A percentile compares a stretch with the other conserved stretches of the same genome.
Conservation (phyloP, 1,284 basidiomycete genomes). For the Cryptococcus maquisensis region DNA sequence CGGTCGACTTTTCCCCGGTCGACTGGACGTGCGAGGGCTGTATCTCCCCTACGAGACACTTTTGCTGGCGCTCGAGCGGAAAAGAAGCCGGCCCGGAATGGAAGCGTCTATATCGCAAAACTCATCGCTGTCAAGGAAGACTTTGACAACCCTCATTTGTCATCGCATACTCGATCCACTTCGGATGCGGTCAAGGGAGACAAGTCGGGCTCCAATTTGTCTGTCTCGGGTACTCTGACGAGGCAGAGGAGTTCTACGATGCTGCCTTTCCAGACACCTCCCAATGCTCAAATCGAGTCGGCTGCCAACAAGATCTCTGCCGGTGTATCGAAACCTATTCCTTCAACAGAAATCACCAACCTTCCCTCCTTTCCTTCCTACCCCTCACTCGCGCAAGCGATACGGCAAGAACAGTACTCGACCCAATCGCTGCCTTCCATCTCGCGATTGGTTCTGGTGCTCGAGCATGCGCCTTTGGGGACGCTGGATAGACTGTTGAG, state of each 20-base stretch:
- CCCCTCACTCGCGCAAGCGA: conserved; percentile 18
- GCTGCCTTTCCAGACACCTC: conserved; percentile 3
- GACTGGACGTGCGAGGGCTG: conserved; percentile 5
- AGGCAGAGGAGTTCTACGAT: conserved; percentile 16
- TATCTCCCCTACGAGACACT: conserved; percentile 13
- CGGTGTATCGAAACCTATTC: not conserved
- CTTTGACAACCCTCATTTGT: not conserved
- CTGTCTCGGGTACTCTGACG: not conserved
- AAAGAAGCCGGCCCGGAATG: conserved; percentile 4
- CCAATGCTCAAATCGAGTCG: not conserved
- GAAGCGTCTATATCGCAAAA: conserved; percentile 36
- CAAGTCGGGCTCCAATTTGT: conserved; percentile 3
- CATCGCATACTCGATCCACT: conserved; percentile 20
- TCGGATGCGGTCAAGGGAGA: conserved; percentile 17
- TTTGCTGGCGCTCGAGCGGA: not conserved
- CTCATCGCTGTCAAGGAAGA: conserved; percentile 45
- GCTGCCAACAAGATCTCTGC: not conserved
- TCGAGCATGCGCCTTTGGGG: conserved; percentile 48
- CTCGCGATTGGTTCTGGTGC: conserved; percentile 43
- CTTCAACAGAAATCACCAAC: not conserved
- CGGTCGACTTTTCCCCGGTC: not conserved
- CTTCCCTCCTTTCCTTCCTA: conserved; percentile 20
- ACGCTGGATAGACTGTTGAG: conserved; percentile 46
- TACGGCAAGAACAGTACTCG: conserved; percentile 7
- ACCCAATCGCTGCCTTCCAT: conserved; percentile 2